Conservation (phyloP, 2,329 filamentous ascomycete genomes). For the Sclerotinia glacialis region DNA sequence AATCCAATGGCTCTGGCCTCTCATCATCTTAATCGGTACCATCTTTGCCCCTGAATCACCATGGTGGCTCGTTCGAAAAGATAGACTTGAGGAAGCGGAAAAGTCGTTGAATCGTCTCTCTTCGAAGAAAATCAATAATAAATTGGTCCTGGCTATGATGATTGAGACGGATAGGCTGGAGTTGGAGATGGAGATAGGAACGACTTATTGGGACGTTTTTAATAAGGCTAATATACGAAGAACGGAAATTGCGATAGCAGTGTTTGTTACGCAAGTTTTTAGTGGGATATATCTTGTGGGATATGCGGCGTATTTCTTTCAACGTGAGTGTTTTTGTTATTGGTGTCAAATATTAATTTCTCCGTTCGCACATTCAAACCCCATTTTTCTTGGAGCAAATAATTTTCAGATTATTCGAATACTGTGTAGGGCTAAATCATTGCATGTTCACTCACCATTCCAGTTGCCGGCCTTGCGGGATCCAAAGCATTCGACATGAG, state of each 20-base stretch:
- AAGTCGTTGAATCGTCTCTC: slow-evolving; percentile 31
- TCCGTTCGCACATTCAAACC: no score
- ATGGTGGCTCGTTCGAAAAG: slow-evolving; percentile 49
- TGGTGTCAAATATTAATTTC: not conserved
- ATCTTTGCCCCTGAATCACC: slow-evolving; percentile 49
- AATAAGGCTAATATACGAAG: slow-evolving; percentile 50
- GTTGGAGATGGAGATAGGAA: slow-evolving; percentile 44
- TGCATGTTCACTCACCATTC: not conserved
- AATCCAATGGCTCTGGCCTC: slow-evolving; percentile 54
- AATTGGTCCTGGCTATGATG: slow-evolving; percentile 51
- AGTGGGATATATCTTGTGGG: slow-evolving; percentile 62
- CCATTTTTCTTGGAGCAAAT: not conserved
- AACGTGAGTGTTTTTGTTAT: slow-evolving; percentile 29
- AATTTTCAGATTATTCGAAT: not conserved
- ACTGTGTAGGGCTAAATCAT: not conserved
- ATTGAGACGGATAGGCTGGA: slow-evolving; percentile 55
- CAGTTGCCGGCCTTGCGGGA: slow-evolving; percentile 55
- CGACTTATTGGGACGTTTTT: slow-evolving; percentile 52
- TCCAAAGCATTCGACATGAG: slow-evolving; percentile 58
- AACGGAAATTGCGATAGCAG: slow-evolving; percentile 52
- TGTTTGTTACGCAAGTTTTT: slow-evolving; percentile 60
- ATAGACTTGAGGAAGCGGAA: slow-evolving; percentile 44
- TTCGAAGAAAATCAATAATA: slow-evolving; percentile 39
- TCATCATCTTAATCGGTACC: slow-evolving; percentile 46
- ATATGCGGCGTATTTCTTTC: slow-evolving; percentile 61